A percentile compares a stretch with the other conserved stretches of the same genome.
phyloP scores from a whole-genome alignment of 2,329 filamentous ascomycete species.

The Aspergillus arachidicola region DNA sequence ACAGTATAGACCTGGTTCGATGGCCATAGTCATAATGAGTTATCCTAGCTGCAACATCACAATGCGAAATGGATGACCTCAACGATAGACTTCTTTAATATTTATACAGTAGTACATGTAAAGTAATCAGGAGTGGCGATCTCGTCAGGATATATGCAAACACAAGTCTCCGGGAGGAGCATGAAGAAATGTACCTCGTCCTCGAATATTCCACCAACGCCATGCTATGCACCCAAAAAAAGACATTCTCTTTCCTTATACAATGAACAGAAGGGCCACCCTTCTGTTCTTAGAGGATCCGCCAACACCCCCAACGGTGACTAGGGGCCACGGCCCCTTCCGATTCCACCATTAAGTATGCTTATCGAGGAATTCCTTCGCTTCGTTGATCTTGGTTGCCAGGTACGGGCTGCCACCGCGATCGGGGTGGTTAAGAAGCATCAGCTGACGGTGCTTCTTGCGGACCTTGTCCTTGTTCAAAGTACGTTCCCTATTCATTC shows the following conservation, averaged over 20 bases:
- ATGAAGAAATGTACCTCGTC: conserved; percentile 22
- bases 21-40: neutral
- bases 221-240: conserved; percentile 44
- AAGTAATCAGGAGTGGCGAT: conserved; percentile 66
- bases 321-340: neutral
- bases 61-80: neutral
- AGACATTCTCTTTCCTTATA: conserved; percentile 30
- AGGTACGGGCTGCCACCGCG: conserved; percentile 94
- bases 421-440: conserved; percentile 98
- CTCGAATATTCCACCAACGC: conserved; percentile 38
- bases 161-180: conserved; percentile 60
- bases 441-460: conserved; percentile 91
- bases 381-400: conserved; percentile 97
- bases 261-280: conserved; percentile 6
- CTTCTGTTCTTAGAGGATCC: neutral
- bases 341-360: conserved; percentile 33
- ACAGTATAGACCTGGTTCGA: neutral
- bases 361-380: conserved; percentile 95
- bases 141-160: conserved; percentile 53
- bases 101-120: conserved; percentile 6
- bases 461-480: conserved; percentile 91
- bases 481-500: conserved; percentile 70
- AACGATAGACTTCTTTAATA: conserved; percentile 6
- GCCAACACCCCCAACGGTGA: neutral
- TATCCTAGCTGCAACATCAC: neutral